A percentile compares a stretch with the other conserved stretches of the same genome.
Evolutionary conservation across 768 basidiomycete genomes (phyloP).

Genomic region (Leccinum obscurum): DNA sequence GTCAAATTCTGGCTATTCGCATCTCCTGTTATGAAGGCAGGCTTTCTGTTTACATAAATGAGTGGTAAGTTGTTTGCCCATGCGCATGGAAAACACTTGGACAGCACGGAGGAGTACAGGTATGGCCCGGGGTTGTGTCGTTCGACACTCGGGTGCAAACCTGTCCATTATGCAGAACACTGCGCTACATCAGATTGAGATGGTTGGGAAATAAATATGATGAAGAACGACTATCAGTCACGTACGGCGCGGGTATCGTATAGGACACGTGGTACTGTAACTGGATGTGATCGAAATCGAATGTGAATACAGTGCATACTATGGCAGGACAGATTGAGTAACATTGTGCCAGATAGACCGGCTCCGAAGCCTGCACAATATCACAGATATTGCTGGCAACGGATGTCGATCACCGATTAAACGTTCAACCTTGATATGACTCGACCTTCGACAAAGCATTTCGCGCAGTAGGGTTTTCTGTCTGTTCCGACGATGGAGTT

Average conservation of each 20-base stretch:
- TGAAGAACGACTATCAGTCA: not conserved
- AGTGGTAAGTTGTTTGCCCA: not conserved
- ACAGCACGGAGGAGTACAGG: not conserved
- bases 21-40: not conserved
- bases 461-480: not conserved
- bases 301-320: too few relatives aligned
- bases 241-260: too few relatives aligned
- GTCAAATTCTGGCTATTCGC: too few relatives aligned
- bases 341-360: too few relatives aligned
- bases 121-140: not conserved
- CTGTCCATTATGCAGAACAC: not conserved
- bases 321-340: too few relatives aligned
- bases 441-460: too few relatives aligned
- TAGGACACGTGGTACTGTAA: not conserved
- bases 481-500: not conserved
- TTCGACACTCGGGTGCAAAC: too few relatives aligned
- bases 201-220: not conserved
- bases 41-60: too few relatives aligned
- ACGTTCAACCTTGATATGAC: too few relatives aligned
- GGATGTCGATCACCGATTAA: too few relatives aligned
- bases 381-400: not conserved
- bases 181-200: not conserved
- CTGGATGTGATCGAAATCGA: not conserved
- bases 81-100: not conserved
- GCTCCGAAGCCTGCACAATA: too few relatives aligned